Percentiles rank a stretch among this genome's conserved stretches.
phyloP scores from a whole-genome alignment of 148 eudicot species.

The Cornus florida region DNA sequence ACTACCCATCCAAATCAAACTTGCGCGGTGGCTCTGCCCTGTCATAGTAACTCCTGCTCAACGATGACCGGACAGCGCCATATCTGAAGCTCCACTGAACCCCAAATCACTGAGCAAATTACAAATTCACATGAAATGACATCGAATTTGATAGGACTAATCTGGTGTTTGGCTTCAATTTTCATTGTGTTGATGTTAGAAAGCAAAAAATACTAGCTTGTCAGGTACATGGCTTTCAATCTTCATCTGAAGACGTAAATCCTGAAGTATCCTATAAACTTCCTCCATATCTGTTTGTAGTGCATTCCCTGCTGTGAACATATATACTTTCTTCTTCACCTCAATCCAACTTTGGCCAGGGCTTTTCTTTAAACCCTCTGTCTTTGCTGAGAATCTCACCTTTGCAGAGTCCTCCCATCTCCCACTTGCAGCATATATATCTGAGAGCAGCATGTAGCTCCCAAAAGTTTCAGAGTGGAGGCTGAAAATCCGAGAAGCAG shows the following conservation, averaged over 20 bases:
- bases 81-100: conserved; percentile 41
- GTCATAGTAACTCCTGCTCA: conserved; percentile 41
- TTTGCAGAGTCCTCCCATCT: conserved; percentile 63
- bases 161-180: not conserved
- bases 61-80: conserved; percentile 32
- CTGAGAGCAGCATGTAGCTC: conserved; percentile 52
- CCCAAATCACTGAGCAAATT: conserved; percentile 55
- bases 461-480: conserved; percentile 35
- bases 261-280: conserved; percentile 21
- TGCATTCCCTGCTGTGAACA: conserved; percentile 42
- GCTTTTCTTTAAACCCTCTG: conserved; percentile 45
- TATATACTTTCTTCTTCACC: conserved; percentile 43
- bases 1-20: conserved; percentile 72
- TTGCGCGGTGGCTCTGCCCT: conserved; percentile 49
- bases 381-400: conserved; percentile 45
- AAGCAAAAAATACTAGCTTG: not conserved
- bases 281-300: conserved; percentile 29
- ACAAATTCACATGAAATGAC: not conserved
- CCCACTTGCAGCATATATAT: conserved; percentile 53
- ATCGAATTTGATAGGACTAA: not conserved
- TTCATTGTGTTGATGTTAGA: not conserved
- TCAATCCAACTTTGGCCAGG: conserved; percentile 63
- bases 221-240: conserved; percentile 25
- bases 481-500: conserved; percentile 29
- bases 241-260: conserved; percentile 40